Evolutionary conservation across 2,329 filamentous ascomycete genomes (phyloP).

Genomic region (Claviceps sp.): DNA sequence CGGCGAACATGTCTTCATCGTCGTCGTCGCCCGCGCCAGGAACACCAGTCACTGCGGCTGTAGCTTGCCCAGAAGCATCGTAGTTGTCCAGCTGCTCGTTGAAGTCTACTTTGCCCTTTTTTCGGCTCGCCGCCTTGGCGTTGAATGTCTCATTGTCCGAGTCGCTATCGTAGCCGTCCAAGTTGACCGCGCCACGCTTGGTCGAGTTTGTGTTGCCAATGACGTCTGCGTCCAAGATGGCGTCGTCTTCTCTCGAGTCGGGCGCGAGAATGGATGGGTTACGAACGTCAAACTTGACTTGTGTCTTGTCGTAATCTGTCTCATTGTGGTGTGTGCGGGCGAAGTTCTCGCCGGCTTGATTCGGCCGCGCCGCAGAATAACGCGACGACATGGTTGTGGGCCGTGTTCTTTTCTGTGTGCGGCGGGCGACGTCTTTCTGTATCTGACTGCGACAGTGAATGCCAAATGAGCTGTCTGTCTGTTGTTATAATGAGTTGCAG

Average conservation of each 20-base stretch:
- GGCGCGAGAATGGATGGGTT: conserved; percentile 87
- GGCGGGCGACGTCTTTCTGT: background rate
- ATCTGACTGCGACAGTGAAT: background rate
- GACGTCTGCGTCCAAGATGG: conserved; percentile 78
- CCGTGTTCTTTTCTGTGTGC: background rate
- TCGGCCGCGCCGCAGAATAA: conserved; percentile 48
- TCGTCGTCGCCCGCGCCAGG: conserved; percentile 34
- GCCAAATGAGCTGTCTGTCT: background rate
- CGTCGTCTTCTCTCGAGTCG: conserved; percentile 57
- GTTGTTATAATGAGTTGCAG: background rate
- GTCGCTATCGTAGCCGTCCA: conserved; percentile 94
- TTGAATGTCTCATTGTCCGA: conserved; percentile 85
- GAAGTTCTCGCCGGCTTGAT: conserved; percentile 71
- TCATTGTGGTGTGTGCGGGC: conserved; percentile 59
- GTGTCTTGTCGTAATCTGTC: conserved; percentile 43
- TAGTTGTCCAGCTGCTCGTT: conserved; percentile 42
- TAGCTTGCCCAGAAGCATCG: conserved; percentile 29
- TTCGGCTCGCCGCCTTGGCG: conserved; percentile 50
- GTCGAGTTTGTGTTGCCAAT: conserved; percentile 68
- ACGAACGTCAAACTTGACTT: conserved; percentile 83
- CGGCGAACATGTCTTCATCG: conserved; percentile 78
- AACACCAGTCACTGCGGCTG: conserved; percentile 18
- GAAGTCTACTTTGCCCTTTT: conserved; percentile 34
- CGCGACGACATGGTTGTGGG: conserved; percentile 11
- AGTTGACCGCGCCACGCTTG: conserved; percentile 87